Evolutionary conservation across 1,284 basidiomycete species (phyloP).

Genomic region (Phellopilus nigrolimitatus): DNA sequence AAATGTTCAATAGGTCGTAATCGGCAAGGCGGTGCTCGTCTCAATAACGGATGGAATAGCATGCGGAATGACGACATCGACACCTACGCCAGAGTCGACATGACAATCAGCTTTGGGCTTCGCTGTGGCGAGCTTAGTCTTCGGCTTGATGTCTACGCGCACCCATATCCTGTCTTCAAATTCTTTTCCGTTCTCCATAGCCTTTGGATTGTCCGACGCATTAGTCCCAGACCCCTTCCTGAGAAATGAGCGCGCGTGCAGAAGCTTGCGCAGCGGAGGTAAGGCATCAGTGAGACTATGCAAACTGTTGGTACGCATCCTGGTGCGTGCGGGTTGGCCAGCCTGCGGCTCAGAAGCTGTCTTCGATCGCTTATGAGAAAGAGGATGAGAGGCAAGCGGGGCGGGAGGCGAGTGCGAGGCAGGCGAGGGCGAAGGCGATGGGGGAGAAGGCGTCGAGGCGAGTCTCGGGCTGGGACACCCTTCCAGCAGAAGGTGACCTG

Average conservation of each 20-base stretch:
- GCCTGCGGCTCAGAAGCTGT: no score
- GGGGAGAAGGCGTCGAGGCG: neutral
- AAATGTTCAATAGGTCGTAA: no score
- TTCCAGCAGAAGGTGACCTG: conserved; percentile 5
- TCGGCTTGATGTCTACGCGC: neutral
- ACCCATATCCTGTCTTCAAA: neutral
- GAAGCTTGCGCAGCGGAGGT: neutral
- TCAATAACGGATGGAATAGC: no score
- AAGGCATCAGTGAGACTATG: neutral
- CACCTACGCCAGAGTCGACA: neutral
- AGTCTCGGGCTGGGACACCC: neutral
- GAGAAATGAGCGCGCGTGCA: neutral
- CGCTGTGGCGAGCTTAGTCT: neutral
- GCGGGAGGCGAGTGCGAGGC: neutral
- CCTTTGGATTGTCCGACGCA: neutral
- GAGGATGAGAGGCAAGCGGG: no score
- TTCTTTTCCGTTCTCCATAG: no score
- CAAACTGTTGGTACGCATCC: neutral
- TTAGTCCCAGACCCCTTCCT: no score
- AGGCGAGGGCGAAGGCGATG: neutral
- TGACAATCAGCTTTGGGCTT: neutral
- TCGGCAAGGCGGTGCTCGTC: no score
- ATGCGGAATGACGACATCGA: neutral
- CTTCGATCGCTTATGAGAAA: no score
- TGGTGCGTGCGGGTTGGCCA: neutral